phyloP scores from a whole-genome alignment of 768 basidiomycete species.

The Porphyrellus cyaneotinctus region DNA sequence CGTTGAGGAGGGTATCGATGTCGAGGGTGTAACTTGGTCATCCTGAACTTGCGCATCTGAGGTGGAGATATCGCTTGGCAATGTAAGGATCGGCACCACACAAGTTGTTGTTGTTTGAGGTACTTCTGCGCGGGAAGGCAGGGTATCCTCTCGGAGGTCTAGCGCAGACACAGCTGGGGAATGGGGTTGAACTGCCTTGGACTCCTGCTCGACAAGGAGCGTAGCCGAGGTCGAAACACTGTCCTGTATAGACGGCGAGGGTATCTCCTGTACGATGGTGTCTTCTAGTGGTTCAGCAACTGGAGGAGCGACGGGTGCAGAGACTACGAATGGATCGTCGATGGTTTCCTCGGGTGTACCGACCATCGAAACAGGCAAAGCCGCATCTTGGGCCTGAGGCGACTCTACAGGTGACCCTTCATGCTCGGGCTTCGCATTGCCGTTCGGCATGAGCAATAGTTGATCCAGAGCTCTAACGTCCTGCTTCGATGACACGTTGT shows the following conservation, averaged over 20 bases:
- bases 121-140: neutral
- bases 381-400: neutral
- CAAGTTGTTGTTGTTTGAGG: neutral
- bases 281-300: neutral
- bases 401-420: neutral
- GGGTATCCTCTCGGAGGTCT: conserved; percentile 9
- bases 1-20: neutral
- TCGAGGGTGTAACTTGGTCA: neutral
- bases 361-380: conserved; percentile 1
- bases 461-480: neutral
- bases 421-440: neutral
- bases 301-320: neutral
- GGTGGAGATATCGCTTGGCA: neutral
- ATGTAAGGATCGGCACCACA: neutral
- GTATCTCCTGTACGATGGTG: neutral
- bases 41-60: neutral
- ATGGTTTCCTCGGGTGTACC: neutral
- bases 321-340: conserved; percentile 10
- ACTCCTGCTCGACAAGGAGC: conserved; percentile 13
- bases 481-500: neutral
- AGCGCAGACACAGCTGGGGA: conserved; percentile 21
- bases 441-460: neutral
- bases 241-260: conserved; percentile 3
- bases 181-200: neutral
- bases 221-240: conserved; percentile 1